Percentiles rank a stretch among this genome's conserved stretches.
phyloP scores from a whole-genome alignment of 140 eudicot species.

The Cichorium intybus region DNA sequence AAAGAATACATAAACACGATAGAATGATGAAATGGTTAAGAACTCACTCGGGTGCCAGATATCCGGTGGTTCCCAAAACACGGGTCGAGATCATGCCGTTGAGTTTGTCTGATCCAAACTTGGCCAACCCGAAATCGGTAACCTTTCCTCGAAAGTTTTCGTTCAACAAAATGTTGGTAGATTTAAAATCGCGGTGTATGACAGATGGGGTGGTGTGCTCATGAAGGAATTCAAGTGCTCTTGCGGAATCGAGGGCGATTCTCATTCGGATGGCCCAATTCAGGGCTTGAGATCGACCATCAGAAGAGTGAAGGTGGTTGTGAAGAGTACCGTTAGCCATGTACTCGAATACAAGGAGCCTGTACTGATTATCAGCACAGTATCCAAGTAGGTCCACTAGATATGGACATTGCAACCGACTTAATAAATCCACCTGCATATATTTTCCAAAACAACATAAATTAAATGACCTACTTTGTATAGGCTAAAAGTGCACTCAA shows the following conservation, averaged over 20 bases:
- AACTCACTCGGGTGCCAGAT: constrained; percentile 96
- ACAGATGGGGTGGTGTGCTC: constrained; percentile 79
- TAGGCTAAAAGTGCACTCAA: too few species aligned
- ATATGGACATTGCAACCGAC: constrained; percentile 70
- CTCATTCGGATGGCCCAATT: constrained; percentile 77
- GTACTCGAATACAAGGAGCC: constrained; percentile 70
- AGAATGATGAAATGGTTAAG: not conserved
- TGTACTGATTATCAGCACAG: constrained; percentile 86
- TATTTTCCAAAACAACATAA: not conserved
- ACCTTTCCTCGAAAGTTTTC: constrained; percentile 76
- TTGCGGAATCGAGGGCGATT: constrained; percentile 87
- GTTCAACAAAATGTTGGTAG: constrained; percentile 67
- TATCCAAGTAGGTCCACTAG: constrained; percentile 84
- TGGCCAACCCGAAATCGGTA: constrained; percentile 90
- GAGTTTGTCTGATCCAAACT: constrained; percentile 82
- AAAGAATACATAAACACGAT: not conserved
- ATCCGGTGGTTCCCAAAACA: constrained; percentile 92
- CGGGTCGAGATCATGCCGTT: constrained; percentile 86
- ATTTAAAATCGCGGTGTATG: constrained; percentile 89
- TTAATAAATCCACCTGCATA: constrained; percentile 82
- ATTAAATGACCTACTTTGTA: not conserved
- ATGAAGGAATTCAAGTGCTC: constrained; percentile 88
- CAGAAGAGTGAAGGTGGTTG: constrained; percentile 53
- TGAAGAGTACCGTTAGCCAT: constrained; percentile 80
- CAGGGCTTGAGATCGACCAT: constrained; percentile 31